phyloP scores from a whole-genome alignment of 345 rosid species.

The Brassica incana region DNA sequence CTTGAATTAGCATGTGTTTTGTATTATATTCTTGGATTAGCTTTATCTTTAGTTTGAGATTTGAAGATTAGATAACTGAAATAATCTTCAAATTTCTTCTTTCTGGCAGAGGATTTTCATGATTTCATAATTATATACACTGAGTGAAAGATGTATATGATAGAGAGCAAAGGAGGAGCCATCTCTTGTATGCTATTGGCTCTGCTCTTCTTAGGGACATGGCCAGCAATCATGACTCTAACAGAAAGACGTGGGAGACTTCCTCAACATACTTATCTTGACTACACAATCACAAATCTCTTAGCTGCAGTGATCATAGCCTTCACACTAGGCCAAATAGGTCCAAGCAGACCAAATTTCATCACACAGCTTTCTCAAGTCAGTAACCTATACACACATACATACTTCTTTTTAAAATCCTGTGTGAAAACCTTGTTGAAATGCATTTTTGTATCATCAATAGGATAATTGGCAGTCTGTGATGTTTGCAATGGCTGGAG shows the following conservation, averaged over 20 bases:
- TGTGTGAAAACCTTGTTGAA: background rate
- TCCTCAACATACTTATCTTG: constrained; percentile 92
- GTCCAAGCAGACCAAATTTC: constrained; percentile 63
- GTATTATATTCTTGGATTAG: constrained; percentile 7
- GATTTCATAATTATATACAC: background rate
- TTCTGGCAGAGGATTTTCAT: background rate
- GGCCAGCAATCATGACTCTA: constrained; percentile 84
- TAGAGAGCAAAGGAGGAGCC: constrained; percentile 91
- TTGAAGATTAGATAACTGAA: background rate
- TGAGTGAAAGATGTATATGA: constrained; percentile 34
- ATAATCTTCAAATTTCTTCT: constrained; percentile 1
- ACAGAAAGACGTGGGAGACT: constrained; percentile 84
- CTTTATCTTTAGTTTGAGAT: background rate
- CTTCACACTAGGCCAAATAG: constrained; percentile 75
- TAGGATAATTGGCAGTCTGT: constrained; percentile 86
- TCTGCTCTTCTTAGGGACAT: constrained; percentile 79
- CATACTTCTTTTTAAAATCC: background rate
- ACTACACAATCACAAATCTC: constrained; percentile 76
- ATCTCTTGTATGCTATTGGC: constrained; percentile 76
- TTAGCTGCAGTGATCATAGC: constrained; percentile 81
- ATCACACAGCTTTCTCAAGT: constrained; percentile 65
- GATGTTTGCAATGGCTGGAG: constrained; percentile 85
- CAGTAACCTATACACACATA: background rate
- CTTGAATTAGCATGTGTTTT: background rate
- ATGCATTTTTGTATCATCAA: background rate